Base-by-base conservation (phyloP, 2,329 filamentous ascomycete species). In the Scleromitrula shiraiana region DNA sequence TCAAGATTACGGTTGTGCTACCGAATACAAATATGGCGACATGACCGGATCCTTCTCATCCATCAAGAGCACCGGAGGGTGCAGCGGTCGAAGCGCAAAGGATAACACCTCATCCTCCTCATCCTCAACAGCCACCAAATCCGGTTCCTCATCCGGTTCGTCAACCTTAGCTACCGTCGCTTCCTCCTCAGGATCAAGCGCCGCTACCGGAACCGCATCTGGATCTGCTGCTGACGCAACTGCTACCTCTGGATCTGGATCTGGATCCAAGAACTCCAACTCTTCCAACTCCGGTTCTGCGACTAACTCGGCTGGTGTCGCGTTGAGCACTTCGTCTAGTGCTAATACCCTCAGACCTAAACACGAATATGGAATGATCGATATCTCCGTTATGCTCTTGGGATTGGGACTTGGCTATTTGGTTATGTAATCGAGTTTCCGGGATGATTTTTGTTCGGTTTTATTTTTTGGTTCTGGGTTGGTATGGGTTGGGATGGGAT, bases 11-110 rank as follows among this genome's bases (percentile, higher is more conserved):
- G 51, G 71, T 53, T 74, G 74, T 7, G 73, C 69, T 22, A 68
- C 62, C 39, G 64, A 68, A 44, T 78, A 78, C 66, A 61, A 67
- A 51, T 78, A 70, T 62, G 64, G 64, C 42, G 74, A 77, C 63
- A 63, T 64, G 54, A 66, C 65, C 12, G 75, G 75, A 35, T 62
- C 56, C 46, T 76, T 60, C 51, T 51, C 72, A 53, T 72, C 68
- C 59, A 78, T 77, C 62, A 65, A 72, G 38, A 55, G 59, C 29
- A 56, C 47, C 15, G 58, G 59, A 33, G 49, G 46, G 22, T 60
- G 58, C 36, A 56, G 51, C 33, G 50, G 53, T 20, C n/a, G n/a
- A n/a, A n/a, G n/a, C n/a, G n/a, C n/a, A n/a, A n/a, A n/a, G n/a
- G 48, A 50, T n/a, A 30, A 24, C 9, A 45, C 37, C 9, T 49